phyloP scores from a whole-genome alignment of 257 asterid genomes.

The Lycium ferocissimum region DNA sequence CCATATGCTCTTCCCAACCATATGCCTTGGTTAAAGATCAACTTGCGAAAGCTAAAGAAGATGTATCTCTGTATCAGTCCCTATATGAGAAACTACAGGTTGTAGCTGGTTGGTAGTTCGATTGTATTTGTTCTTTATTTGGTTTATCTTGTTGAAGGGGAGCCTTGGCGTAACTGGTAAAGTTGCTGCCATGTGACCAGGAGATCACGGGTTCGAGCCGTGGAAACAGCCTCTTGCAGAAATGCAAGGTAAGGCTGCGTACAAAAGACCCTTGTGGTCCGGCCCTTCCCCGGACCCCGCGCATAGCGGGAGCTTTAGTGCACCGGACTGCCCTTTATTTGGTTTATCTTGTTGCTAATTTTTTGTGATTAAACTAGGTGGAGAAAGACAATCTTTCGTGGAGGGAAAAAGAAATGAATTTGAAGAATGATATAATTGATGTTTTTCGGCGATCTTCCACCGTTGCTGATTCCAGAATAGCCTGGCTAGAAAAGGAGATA shows the following conservation, averaged over 20 bases:
- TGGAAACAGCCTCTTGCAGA: no score
- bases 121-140: slow-evolving; percentile 33
- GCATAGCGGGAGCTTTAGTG: no score
- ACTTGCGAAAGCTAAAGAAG: slow-evolving; percentile 77
- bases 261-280: no score
- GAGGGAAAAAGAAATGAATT: slow-evolving; percentile 77
- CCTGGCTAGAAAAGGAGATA: slow-evolving; percentile 74
- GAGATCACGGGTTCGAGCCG: no score
- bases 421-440: slow-evolving; percentile 84
- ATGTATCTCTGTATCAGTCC: slow-evolving; percentile 69
- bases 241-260: no score
- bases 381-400: slow-evolving; percentile 86
- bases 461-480: slow-evolving; percentile 70
- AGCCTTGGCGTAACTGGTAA: no score
- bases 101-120: slow-evolving; percentile 49
- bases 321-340: slow-evolving; percentile 7
- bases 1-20: slow-evolving; percentile 75
- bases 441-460: slow-evolving; percentile 76
- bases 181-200: no score
- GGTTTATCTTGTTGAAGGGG: not conserved
- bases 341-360: not conserved
- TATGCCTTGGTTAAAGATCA: slow-evolving; percentile 76
- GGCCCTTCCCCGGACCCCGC: no score
- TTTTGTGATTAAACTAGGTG: slow-evolving; percentile 51
- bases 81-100: slow-evolving; percentile 95